These are phyloP conservation scores for Bimuria novae-zelandiae DNA, from an alignment of 2,329 filamentous ascomycete species.

Conservation along the genomic window DNA sequence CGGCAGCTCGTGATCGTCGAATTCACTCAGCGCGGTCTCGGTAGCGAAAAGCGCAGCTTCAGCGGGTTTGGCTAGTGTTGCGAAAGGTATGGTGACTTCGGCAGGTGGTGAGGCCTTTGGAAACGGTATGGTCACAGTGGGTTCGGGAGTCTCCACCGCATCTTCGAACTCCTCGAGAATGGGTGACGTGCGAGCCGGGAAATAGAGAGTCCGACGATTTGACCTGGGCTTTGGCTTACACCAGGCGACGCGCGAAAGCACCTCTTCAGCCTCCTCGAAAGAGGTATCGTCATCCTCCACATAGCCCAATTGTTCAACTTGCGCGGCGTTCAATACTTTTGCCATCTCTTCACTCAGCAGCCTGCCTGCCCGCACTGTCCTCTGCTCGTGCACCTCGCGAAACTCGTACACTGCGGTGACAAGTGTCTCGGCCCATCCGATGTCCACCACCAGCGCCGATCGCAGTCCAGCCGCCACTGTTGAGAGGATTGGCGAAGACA, in stretches of 20 bases:
- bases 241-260: slow-evolving; percentile 77
- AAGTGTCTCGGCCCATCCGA: slow-evolving; percentile 90
- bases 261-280: slow-evolving; percentile 83
- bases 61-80: slow-evolving; percentile 72
- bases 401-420: slow-evolving; percentile 90
- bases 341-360: slow-evolving; percentile 72
- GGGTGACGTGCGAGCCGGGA: slow-evolving; percentile 42
- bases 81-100: slow-evolving; percentile 69
- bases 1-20: slow-evolving; percentile 87
- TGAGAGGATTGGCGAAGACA: slow-evolving; percentile 76
- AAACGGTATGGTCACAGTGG: slow-evolving; percentile 41
- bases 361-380: slow-evolving; percentile 76
- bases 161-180: slow-evolving; percentile 52
- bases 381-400: slow-evolving; percentile 72
- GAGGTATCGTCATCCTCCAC: slow-evolving; percentile 33
- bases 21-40: slow-evolving; percentile 57
- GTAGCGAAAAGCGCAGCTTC: slow-evolving; percentile 74
- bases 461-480: slow-evolving; percentile 80
- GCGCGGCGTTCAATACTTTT: slow-evolving; percentile 61
- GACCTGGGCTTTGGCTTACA: slow-evolving; percentile 54
- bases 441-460: slow-evolving; percentile 83
- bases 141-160: slow-evolving; percentile 39
- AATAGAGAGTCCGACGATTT: slow-evolving; percentile 39
- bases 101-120: slow-evolving; percentile 45
- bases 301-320: slow-evolving; percentile 29